A percentile compares a stretch with the other conserved stretches of the same genome.
Conservation (phyloP, 2,329 filamentous ascomycete species). For the Graphilbum ipis-grandicollis region DNA sequence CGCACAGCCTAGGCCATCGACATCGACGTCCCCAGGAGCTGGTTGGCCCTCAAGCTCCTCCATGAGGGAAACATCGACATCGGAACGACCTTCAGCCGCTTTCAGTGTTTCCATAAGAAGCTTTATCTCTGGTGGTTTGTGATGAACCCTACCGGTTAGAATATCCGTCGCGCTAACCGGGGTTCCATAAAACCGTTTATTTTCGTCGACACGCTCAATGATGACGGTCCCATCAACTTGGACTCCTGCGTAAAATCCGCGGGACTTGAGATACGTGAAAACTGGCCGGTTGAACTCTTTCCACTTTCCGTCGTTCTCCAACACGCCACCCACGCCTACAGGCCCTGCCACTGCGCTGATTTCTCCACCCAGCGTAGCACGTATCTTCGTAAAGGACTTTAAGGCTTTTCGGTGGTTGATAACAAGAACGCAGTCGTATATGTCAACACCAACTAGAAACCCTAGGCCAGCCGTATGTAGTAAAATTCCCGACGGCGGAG, state of each 20-base stretch:
- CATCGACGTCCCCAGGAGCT: slow-evolving; percentile 17
- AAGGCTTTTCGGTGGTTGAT: slow-evolving; percentile 66
- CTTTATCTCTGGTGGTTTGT: slow-evolving; percentile 5
- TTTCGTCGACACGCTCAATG: slow-evolving; percentile 71
- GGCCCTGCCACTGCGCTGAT: slow-evolving; percentile 56
- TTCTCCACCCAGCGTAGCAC: slow-evolving; percentile 63
- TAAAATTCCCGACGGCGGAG: slow-evolving; percentile 59
- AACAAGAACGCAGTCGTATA: slow-evolving; percentile 77
- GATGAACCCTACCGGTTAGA: slow-evolving; percentile 23
- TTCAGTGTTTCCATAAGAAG: slow-evolving; percentile 12
- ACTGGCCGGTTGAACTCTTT: slow-evolving; percentile 21
- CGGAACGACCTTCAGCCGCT: slow-evolving; percentile 13
- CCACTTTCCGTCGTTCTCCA: slow-evolving; percentile 29
- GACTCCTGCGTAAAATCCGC: slow-evolving; percentile 74
- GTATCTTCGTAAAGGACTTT: slow-evolving; percentile 56
- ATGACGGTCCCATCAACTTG: slow-evolving; percentile 77
- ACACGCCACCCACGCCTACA: slow-evolving; percentile 51
- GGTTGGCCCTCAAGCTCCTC: slow-evolving; percentile 17
- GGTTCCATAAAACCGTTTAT: slow-evolving; percentile 68
- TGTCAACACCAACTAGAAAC: slow-evolving; percentile 67
- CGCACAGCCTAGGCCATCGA: slow-evolving; percentile 12
- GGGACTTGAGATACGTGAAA: slow-evolving; percentile 64
- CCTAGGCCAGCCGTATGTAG: slow-evolving; percentile 65
- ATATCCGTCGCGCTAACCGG: slow-evolving; percentile 27
- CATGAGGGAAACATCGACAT: slow-evolving; percentile 16